Evolutionary conservation across 1,284 basidiomycete genomes (phyloP).

Genomic region (Marasmius tenuissimus): DNA sequence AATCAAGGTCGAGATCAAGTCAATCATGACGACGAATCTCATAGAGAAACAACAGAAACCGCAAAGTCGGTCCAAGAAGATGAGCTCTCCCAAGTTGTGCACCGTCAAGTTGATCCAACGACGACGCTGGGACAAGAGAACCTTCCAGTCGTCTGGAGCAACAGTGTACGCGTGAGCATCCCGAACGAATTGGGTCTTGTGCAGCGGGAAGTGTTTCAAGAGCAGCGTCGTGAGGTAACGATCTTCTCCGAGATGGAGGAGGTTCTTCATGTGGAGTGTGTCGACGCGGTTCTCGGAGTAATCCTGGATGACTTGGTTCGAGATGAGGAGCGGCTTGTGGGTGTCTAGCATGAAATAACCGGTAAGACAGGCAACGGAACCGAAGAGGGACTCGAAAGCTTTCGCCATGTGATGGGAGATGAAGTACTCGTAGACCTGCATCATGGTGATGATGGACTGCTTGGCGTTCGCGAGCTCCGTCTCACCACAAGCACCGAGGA

Average conservation of each 20-base stretch:
- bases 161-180: slow-evolving; percentile 93
- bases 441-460: slow-evolving; percentile 96
- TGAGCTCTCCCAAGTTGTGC: slow-evolving; percentile 92
- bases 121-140: slow-evolving; percentile 93
- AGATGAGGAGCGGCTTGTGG: slow-evolving; percentile 85
- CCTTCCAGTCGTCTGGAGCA: slow-evolving; percentile 91
- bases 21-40: slow-evolving; percentile 97
- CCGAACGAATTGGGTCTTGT: slow-evolving; percentile 91
- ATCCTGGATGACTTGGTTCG: slow-evolving; percentile 88
- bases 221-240: slow-evolving; percentile 95
- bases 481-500: slow-evolving; percentile 93
- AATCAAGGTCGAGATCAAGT: slow-evolving; percentile 83
- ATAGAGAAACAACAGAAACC: slow-evolving; percentile 99
- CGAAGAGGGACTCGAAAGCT: slow-evolving; percentile 96
- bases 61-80: slow-evolving; percentile 91
- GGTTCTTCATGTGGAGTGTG: slow-evolving; percentile 96
- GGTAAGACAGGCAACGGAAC: slow-evolving; percentile 96
- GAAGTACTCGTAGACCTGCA: slow-evolving; percentile 98
- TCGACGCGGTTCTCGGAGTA: slow-evolving; percentile 97
- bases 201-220: slow-evolving; percentile 89
- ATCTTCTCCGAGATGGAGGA: slow-evolving; percentile 97
- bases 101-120: slow-evolving; percentile 99
- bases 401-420: slow-evolving; percentile 98
- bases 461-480: slow-evolving; percentile 89
- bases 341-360: slow-evolving; percentile 97